Base-by-base conservation (phyloP, 2,329 filamentous ascomycete species). In the Penicillium sp. region DNA sequence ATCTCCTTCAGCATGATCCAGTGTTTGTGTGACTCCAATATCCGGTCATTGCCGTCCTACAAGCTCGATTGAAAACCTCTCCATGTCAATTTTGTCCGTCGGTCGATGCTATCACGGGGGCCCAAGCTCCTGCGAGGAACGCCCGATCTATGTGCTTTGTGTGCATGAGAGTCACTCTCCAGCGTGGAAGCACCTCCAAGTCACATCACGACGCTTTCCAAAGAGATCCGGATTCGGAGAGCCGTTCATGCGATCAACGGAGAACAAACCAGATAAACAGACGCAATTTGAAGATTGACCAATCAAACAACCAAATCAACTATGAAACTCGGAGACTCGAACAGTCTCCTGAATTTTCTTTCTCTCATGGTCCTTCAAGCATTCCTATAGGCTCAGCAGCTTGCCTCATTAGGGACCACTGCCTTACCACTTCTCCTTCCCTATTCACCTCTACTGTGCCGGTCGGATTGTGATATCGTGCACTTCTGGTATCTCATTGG, bases 181-280 rank as follows among this genome's bases (percentile, higher is more conserved):
- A 43, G 38, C 45, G 58, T 56, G 53, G 53, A 51, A 62, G 59
- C 61, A 62, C 55, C 59, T 58, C 22, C 51, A 35, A 28, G 52
- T 68, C 67, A 69, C 67, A 69, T 68, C 63, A 66, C 66, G 19
- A 66, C 56, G 43, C 10, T 7, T 46, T 25, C 6, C 8, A 5
- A 33, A 16, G 4, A 11, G 37, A 30, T 14, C 16, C 14, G 26
- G n/a, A 52, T 43, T 19, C 22, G 14, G 26, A 16, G 28, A 30
- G 45, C 14, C 22, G 30, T 3, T 14, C 13, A 22, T 19, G 37
- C 51, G 25, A 51, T 51, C 48, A 10, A 35, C 16, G n/a, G 28
- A 22, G 48, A 52, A 28, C 25, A 11, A 48, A 35, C 35, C 35
- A 16, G 35, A 37, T 16, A 19, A 51, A 35, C 25, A 35, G 6